Evolutionary conservation across 2,329 filamentous ascomycete genomes (phyloP), one percentile per base, ranked within the genome.

Genomic region (Knufia petricola): DNA sequence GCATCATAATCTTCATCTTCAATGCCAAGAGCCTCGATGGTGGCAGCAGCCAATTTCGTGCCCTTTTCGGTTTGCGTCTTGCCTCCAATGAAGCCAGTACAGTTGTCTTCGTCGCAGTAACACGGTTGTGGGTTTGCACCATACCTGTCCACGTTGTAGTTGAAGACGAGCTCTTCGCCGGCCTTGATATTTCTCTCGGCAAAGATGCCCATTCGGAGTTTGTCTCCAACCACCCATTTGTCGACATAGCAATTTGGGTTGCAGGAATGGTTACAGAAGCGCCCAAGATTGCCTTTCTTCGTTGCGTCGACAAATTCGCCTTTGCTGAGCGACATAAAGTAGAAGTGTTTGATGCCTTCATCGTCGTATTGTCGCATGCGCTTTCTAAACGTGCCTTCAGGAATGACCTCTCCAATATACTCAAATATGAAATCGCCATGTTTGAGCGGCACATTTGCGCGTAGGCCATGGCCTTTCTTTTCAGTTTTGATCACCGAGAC

Each of bases 211-310:
- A 98, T 98, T 60, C 92, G 89, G 63, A 96, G 74, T 71, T 95
- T 96, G 61, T 94, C 87, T 15, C 88, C 89, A 28, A 98, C 88
- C 51, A 96, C 89, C 92, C 92, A 98, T 71, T 98, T 98, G 75
- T 98, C 92, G 55, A 98, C 90, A 67, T 94, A 96, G 69, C 89
- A 96, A 64, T 98, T 98, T 15, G 92, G 92, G 65, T 92, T 95
- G 76, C 92, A 98, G 7, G 92, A 96, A 66, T 98, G 92, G 62
- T 98, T 98, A 77, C 92, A 98, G 63, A 98, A 98, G 24, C 92
- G 83, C 45, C 89, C 92, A 4, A 98, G 77, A 58, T 96, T 96
- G 44, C 92, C 92, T 65, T 87, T 94, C 64, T 92, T 94, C 8
- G 92, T 98, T 19, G 92, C 92, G 68, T 98, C 92, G 51, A 98